Evolutionary conservation across 2,329 filamentous ascomycete species (phyloP), one percentile per base, ranked within the genome.

Genomic region (Lachnellula occidentalis): DNA sequence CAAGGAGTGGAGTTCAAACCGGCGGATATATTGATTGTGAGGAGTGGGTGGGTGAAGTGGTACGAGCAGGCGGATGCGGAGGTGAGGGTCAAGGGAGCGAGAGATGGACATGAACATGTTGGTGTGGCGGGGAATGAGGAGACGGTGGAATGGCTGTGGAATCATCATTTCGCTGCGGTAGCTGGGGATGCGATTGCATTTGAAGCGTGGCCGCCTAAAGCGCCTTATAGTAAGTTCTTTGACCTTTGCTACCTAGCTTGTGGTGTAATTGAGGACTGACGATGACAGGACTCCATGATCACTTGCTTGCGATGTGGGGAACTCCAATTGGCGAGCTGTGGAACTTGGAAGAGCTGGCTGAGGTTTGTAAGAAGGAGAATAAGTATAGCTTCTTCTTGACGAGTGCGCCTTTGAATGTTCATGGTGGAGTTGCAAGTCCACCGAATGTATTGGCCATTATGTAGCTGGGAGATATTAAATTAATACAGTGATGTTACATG

Each of bases 331-430:
- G 67, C 4, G 64, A 69, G 51, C 45, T 66, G 4, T 69, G 64
- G 58, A 61, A 67, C 45, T 45, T 67, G n/a, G 66, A 67, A 22
- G 54, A 52, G 37, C 54, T 68, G 48, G 57, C 65, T 5, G 55
- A 71, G 42, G 75, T 77, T 39, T 82, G 82, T 62, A 74, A 76
- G 64, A 72, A 75, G 65, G 74, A 76, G 51, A 71, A 73, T 11
- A 71, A 76, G 31, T 86, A 80, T 68, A 78, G 73, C 11, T 87
- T 87, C 64, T 76, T 87, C 70, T 72, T 87, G n/a, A 80, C 79
- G 0, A 83, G 79, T 54, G 74, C 73, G 9, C 82, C 83, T 1
- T 68, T 83, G 42, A 85, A 85, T 65, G 45, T 64, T 5, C 41
- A 52, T 15, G 61, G 60, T 17, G 61, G 61, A 5, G 51, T 64